These are phyloP conservation scores for Moricandia moricandioides DNA, from an alignment of 345 rosid genomes.

Conservation along the genomic window DNA sequence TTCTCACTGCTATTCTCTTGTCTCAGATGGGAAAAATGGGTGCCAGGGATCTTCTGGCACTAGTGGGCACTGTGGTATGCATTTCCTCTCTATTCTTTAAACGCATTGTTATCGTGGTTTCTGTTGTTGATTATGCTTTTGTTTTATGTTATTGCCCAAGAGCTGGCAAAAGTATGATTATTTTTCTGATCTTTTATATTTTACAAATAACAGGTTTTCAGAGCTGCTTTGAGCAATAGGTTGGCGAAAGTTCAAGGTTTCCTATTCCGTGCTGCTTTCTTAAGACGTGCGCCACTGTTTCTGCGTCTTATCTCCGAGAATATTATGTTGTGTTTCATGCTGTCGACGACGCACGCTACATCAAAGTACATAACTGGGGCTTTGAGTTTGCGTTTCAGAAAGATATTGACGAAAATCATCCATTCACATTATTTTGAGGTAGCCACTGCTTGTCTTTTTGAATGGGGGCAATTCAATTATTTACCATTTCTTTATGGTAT, in stretches of 20 bases:
- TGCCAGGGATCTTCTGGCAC: constrained; percentile 74
- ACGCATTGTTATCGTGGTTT: not conserved
- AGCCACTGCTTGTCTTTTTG: constrained; percentile 13
- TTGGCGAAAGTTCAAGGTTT: constrained; percentile 99
- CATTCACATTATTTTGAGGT: constrained; percentile 96
- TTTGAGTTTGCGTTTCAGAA: constrained; percentile 84
- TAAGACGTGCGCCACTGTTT: constrained; percentile 82
- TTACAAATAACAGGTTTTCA: constrained; percentile 57
- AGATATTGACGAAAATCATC: constrained; percentile 84
- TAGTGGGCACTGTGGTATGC: constrained; percentile 77
- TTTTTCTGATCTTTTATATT: constrained; percentile 1
- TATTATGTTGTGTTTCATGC: constrained; percentile 80
- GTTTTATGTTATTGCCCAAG: constrained; percentile 5
- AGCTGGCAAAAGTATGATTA: not conserved
- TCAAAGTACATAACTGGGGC: constrained; percentile 87
- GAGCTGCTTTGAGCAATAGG: constrained; percentile 89
- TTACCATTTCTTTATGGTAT: not conserved
- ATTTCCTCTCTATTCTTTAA: constrained; percentile 3
- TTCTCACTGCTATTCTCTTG: constrained; percentile 70
- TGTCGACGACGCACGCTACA: constrained; percentile 78
- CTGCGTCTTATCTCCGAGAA: constrained; percentile 85
- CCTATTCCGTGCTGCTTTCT: constrained; percentile 93
- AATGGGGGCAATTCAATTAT: not conserved
- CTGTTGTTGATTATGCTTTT: not conserved
- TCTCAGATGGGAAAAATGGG: constrained; percentile 86